Evolutionary conservation across 1,139 yeast species (phyloP), one percentile per base, ranked within the genome.

Genomic region (Arxiozyma telluris): DNA sequence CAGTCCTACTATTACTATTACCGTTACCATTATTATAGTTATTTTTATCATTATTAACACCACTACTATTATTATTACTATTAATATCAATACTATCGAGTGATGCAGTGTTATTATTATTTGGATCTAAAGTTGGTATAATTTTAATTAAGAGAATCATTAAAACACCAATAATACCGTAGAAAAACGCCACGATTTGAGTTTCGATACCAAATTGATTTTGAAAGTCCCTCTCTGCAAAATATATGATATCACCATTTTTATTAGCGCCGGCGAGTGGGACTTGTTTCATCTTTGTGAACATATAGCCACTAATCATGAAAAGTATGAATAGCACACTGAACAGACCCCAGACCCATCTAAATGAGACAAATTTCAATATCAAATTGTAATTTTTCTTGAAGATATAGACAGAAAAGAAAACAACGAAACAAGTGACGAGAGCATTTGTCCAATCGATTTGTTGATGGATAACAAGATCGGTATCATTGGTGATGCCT

Each of bases 291-390:
- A 93, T 93, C 62, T 82, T 81, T 69, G 89, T 90, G 78, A 82
- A 93, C 98, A 93, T 93, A 71, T 90, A 87, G 18, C 98, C 98
- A 15, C 94, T 77, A 52, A 81, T 83, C 74, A 91, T 87, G 63
- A 90, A 73, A 58, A 91, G 75, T 30, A 88, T 78, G 47, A 86
- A 73, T 23, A 87, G 73, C 9, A 62, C 61, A 4, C 87, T 76
- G 18, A 77, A 54, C 4, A 81, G 78, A 50, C 85, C 83, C 96
- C 96, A 89, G 52, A 85, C 64, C 58, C 80, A 79, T 58, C 72
- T 76, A 48, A 75, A 70, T 41, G 69, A 66, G 38, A 70, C 58
- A 39, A 80, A 50, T 34, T 62, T 59, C 11, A 61, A 38, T 43
- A 77, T 64, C 25, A 66, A 47, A n/a, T 59, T 50, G 50, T 66